Evolutionary conservation across 2,329 filamentous ascomycete species (phyloP).

Genomic region (Cylindrodendrum hubeiense): DNA sequence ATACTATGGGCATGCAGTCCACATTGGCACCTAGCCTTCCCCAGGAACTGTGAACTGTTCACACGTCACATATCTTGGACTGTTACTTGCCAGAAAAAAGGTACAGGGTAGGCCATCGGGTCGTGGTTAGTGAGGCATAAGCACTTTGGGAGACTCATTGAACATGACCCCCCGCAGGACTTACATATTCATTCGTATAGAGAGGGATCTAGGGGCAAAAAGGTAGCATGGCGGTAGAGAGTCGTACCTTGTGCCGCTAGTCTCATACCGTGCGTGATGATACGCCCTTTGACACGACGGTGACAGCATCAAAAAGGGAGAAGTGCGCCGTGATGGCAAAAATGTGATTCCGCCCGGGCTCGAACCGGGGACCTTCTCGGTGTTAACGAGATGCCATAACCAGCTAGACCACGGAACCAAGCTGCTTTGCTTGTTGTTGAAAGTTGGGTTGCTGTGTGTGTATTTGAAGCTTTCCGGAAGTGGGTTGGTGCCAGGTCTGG

Average conservation of each 20-base stretch:
- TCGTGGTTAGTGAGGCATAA: too few relatives aligned
- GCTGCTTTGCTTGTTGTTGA: neutral
- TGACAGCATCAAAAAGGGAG: conserved; percentile 1
- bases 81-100: neutral
- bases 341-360: conserved; percentile 53
- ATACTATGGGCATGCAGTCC: neutral
- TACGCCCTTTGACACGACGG: neutral
- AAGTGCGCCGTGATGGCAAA: conserved; percentile 18
- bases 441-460: neutral
- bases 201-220: too few relatives aligned
- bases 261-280: neutral
- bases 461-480: neutral
- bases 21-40: neutral
- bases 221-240: neutral
- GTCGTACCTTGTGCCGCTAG: neutral
- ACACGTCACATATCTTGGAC: neutral
- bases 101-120: neutral
- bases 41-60: neutral
- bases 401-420: conserved; percentile 56
- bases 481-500: neutral
- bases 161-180: too few relatives aligned
- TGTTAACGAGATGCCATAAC: conserved; percentile 57
- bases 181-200: too few relatives aligned
- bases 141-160: too few relatives aligned
- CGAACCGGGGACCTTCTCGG: conserved; percentile 56